These are phyloP conservation scores for Macrocystidia cucumis DNA, from an alignment of 1,284 basidiomycete species.

Conservation along the genomic window DNA sequence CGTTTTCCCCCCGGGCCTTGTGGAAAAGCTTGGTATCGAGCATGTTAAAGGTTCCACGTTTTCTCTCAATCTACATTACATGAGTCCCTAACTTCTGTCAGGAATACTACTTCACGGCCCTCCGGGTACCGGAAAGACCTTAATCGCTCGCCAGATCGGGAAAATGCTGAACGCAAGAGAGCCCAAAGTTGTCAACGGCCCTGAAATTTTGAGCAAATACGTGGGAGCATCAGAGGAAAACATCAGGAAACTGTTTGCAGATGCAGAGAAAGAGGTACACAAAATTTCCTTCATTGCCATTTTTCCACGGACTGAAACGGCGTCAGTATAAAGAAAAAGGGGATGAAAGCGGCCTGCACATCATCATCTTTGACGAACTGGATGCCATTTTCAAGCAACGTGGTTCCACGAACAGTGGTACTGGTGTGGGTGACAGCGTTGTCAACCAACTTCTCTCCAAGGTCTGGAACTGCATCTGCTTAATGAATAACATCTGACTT, in stretches of 20 bases:
- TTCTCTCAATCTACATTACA: not conserved
- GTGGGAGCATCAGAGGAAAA: conserved; percentile 99
- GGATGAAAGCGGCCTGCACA: conserved; percentile 97
- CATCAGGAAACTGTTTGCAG: conserved; percentile 93
- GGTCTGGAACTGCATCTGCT: conserved; percentile 34
- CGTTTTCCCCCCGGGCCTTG: conserved; percentile 93
- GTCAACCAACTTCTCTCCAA: conserved; percentile 99
- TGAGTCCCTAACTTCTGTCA: conserved; percentile 17
- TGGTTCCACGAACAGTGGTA: conserved; percentile 85
- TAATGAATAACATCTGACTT: not conserved
- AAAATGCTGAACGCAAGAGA: conserved; percentile 99
- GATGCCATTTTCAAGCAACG: conserved; percentile 99
- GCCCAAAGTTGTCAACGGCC: conserved; percentile 98
- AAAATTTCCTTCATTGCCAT: not conserved
- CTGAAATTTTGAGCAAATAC: conserved; percentile 96
- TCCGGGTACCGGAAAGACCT: conserved; percentile 97
- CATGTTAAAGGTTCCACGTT: conserved; percentile 82
- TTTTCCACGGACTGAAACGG: conserved; percentile 1
- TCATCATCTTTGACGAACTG: conserved; percentile 99
- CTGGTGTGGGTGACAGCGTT: conserved; percentile 96
- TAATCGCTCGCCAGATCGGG: conserved; percentile 98
- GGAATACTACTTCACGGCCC: conserved; percentile 95
- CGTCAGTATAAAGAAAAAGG: conserved; percentile 91
- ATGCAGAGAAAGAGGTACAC: conserved; percentile 92
- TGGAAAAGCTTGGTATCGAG: conserved; percentile 97